Base-by-base conservation (phyloP, 106 monocot genomes). In the Ottelia alismoides region DNA sequence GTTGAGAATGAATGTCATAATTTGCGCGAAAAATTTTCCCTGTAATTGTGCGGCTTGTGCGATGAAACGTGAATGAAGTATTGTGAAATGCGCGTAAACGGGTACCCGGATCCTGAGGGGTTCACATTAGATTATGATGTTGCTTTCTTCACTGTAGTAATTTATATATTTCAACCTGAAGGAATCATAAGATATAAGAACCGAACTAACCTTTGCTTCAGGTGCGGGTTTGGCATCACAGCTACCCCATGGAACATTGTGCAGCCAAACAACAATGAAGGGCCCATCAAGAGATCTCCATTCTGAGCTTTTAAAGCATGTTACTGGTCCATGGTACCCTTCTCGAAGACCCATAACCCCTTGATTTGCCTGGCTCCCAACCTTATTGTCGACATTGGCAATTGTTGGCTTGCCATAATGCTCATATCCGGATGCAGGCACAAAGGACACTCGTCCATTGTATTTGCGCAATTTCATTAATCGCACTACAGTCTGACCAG, bases 271-370 rank as follows among this genome's bases (percentile, higher is more conserved):
- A 1, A 65, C 56, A 32, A 91, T 51, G 70, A 91, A 85, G n/a
- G 85, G 91, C 1, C 91, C 91, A 25, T 78, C 75, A 11, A 91
- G 12, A 20, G 49, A 81, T 29, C 85, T 81, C 91, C 91, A 91
- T 19, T 81, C 60, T 3, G 49, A 68, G 55, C 47, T 72, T 47
- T 69, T 59, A 10, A 58, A 64, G 16, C 53, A 55, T 56, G 56
- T 46, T 23, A 47, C 29, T 40, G 85, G 81, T 44, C 91, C 91
- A 26, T 45, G 55, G 44, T 85, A 91, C 25, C 73, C 66, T 54
- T 44, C 16, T 25, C 49, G 17, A 22, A 51, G 27, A 28, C 6
- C 2, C 29, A 2, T 54, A 12, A 17, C 1, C 24, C 10, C n/a
- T 50, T 19, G 1, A 3, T 11, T 54, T 29, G 28, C 27, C 12